Base-by-base conservation (phyloP, 73 alveolate genomes). In the Paramecium pentaurelia region DNA sequence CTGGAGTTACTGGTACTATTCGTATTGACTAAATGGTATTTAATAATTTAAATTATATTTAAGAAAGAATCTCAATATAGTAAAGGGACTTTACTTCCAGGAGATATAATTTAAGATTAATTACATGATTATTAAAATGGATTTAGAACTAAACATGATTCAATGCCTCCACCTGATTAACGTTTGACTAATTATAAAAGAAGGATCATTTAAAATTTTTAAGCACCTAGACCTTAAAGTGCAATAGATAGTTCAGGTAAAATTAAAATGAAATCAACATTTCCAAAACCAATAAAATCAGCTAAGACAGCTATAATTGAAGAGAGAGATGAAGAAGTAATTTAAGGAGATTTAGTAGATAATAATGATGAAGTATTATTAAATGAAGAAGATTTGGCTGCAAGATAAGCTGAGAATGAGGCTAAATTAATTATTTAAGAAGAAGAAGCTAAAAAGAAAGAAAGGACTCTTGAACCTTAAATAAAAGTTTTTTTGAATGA, bases 61-160 rank as follows among this genome's bases (percentile, higher is more conserved):
- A 44, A 80, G 91, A 80, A 47, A 49, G 91, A 80, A 22, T 80
- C 91, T 47, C 16, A 25, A 49, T 45, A 14, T 45, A 40, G 77
- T 80, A 44, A 22, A 25, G 47, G 75, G 45, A 64, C 84, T 14
- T 36, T 49, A 14, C 73, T 70, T n/a, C 94, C 94, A 40, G 58
- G 92, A 22, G 90, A 71, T 30, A 71, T 58, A 47, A 68, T 89
- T 6, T 30, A 40, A 54, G 94, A 89, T 25, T 58, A 42, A 45
- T 47, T 89, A 14, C 27, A 89, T 36, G 94, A 89, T 47, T 89
- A 47, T 71, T 44, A 89, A 27, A 89, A 25, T 64, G 71, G 91
- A 25, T 68, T 68, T 32, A 58, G 94, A 47, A 89, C 94, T n/a
- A 89, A 89, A 14, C 94, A 89, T 42, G 49, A 77, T 73, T 36